Percentiles rank a stretch among this genome's conserved stretches.
Evolutionary conservation across 2,329 filamentous ascomycete species (phyloP).

Genomic region (Geosmithia morbida): DNA sequence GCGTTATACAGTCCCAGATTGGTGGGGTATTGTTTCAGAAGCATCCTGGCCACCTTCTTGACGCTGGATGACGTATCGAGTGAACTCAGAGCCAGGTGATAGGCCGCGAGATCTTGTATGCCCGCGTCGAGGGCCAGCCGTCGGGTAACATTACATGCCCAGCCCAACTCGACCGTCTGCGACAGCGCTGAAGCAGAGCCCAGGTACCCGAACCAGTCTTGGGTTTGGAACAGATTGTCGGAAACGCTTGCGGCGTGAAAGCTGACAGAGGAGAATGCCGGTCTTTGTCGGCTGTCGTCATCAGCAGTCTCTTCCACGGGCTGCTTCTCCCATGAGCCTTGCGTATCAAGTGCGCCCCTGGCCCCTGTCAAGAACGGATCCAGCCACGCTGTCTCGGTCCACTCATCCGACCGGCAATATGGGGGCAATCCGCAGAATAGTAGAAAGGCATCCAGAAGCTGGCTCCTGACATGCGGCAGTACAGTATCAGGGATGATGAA

Average conservation of each 20-base stretch:
- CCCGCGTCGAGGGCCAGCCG: conserved; percentile 35
- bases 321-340: background rate
- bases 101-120: conserved; percentile 39
- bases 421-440: conserved; percentile 53
- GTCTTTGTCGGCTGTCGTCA: conserved; percentile 2
- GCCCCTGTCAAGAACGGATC: conserved; percentile 14
- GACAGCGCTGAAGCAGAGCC: conserved; percentile 10
- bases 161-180: conserved; percentile 22
- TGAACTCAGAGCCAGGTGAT: conserved; percentile 55
- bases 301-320: conserved; percentile 3
- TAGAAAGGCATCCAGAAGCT: conserved; percentile 56
- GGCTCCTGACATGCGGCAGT: conserved; percentile 18
- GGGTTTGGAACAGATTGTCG: conserved; percentile 37
- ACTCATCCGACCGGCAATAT: conserved; percentile 11
- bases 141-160: conserved; percentile 38
- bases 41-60: conserved; percentile 55
- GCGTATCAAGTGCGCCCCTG: conserved; percentile 1
- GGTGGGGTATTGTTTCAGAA: conserved; percentile 54
- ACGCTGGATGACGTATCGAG: conserved; percentile 36
- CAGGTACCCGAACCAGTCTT: conserved; percentile 29
- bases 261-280: background rate
- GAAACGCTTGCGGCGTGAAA: conserved; percentile 6
- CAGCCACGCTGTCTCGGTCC: conserved; percentile 13
- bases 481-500: conserved; percentile 28
- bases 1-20: conserved; percentile 61